Conservation (phyloP, 108 stramenopile species). For the Conticribra weissflogii region DNA sequence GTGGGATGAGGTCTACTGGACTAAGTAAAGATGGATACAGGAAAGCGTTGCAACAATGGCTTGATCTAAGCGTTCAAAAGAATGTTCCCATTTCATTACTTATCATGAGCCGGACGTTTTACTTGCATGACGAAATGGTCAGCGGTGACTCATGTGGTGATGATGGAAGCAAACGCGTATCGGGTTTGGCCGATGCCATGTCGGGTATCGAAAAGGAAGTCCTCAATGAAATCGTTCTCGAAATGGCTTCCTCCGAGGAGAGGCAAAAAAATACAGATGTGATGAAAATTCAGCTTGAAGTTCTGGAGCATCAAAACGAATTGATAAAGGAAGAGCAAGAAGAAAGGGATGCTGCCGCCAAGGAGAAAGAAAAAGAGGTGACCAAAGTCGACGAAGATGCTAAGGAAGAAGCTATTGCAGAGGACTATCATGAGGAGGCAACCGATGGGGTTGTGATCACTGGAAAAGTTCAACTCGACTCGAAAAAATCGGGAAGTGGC, state of each 20-base stretch:
- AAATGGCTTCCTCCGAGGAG: slow-evolving; percentile 89
- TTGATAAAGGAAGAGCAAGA: slow-evolving; percentile 75
- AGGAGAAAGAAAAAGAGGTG: slow-evolving; percentile 47
- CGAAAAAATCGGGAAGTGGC: background rate
- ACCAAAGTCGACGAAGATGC: slow-evolving; percentile 31
- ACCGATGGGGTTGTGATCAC: background rate
- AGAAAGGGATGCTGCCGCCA: slow-evolving; percentile 64
- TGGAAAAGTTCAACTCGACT: slow-evolving; percentile 4
- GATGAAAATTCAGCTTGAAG: slow-evolving; percentile 82
- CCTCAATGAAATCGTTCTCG: slow-evolving; percentile 94
- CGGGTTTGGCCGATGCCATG: slow-evolving; percentile 91
- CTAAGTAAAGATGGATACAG: slow-evolving; percentile 91
- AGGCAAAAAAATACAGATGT: slow-evolving; percentile 68
- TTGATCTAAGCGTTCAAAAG: slow-evolving; percentile 95
- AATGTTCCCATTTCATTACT: slow-evolving; percentile 95
- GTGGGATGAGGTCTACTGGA: slow-evolving; percentile 97
- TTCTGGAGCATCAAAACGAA: slow-evolving; percentile 81
- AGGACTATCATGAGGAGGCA: background rate
- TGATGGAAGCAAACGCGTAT: slow-evolving; percentile 57
- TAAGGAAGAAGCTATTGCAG: background rate
- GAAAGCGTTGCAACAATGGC: slow-evolving; percentile 90
- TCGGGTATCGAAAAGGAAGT: slow-evolving; percentile 94
- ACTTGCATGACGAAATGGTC: slow-evolving; percentile 77
- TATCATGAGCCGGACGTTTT: slow-evolving; percentile 97
- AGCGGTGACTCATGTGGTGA: slow-evolving; percentile 29